Evolutionary conservation across 768 basidiomycete species (phyloP).

Genomic region (Mycena kentingensis): DNA sequence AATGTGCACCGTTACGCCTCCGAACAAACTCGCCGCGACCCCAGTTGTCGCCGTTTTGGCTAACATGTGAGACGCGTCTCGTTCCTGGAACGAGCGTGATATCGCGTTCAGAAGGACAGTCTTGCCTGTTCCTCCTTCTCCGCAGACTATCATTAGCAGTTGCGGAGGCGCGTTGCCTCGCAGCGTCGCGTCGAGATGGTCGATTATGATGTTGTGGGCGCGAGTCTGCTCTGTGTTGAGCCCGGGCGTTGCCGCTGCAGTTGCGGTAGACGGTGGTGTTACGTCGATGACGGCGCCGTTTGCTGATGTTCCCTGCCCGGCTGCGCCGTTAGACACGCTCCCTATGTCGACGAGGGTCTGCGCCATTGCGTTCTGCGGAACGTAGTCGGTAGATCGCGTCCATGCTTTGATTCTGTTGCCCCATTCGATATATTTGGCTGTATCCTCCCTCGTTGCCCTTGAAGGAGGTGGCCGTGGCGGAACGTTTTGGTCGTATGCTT

Average conservation of each 20-base stretch:
- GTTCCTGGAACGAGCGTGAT: conserved; percentile 33
- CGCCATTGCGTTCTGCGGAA: too few relatives aligned
- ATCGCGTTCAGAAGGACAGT: conserved; percentile 41
- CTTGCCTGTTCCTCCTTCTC: conserved; percentile 49
- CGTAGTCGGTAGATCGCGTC: too few relatives aligned
- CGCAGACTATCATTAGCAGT: conserved; percentile 41
- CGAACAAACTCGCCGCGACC: conserved; percentile 42
- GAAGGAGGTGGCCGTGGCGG: too few relatives aligned
- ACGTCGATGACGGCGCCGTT: not conserved
- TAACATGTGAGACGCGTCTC: conserved; percentile 15
- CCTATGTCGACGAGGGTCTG: not conserved
- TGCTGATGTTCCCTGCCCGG: not conserved
- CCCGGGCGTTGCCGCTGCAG: not conserved
- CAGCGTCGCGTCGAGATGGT: conserved; percentile 29
- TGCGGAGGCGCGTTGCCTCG: conserved; percentile 19
- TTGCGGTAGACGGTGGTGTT: not conserved
- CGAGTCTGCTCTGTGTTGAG: conserved; percentile 34
- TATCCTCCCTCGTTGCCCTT: too few relatives aligned
- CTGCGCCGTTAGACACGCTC: not conserved
- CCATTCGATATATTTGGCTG: too few relatives aligned
- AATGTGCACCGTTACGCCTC: conserved; percentile 37
- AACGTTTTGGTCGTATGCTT: too few relatives aligned
- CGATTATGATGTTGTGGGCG: conserved; percentile 38
- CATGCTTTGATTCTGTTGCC: too few relatives aligned
- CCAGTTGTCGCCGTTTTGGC: conserved; percentile 43